Base-by-base conservation (phyloP, 2,329 filamentous ascomycete species). In the Lecanicillium sp. region DNA sequence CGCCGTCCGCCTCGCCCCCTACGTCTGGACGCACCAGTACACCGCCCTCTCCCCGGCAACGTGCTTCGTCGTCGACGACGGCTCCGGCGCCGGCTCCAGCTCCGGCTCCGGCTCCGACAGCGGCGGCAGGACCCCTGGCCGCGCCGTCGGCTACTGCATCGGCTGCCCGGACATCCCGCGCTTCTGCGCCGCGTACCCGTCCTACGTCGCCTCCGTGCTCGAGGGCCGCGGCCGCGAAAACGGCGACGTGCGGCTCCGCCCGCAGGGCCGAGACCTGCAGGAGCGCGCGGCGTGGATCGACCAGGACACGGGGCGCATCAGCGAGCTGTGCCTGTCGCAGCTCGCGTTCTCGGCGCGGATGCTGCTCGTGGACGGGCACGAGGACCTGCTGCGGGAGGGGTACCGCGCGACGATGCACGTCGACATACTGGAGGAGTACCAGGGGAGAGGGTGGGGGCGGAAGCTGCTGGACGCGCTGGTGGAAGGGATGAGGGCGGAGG, bases 1-100 rank as follows among this genome's bases (percentile, higher is more conserved):
- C 10, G 66, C 64, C 5, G 52, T 54, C 39, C 61, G 61, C 15
- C 62, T 73, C 24, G 64, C 70, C 12, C 72, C 72, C 1, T 75
- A 76, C 60, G 54, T 76, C 56, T 77, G 73, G 73, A 73, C 71
- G 8, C 72, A 75, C 56, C 72, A 67, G 30, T 75, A 70, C 64
- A 73, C 70, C 14, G 61, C 67, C 54, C 68, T 75, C 50, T 71
- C 63, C 8, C 71, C 72, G 0, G 33, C 52, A 10, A 68, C 67
- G 12, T 73, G 70, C 63, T 69, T 72, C 58, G 67, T 76, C 10
- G 66, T 77, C 12, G 73, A 75, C 58, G 69, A 75, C 56, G 72
- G 72, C 35, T 36, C 54, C 4, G 73, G 71, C 3, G 52, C 39
- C 7, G 67, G 63, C 1, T 72, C 74, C 27, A 73, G 73, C n/a